These are phyloP conservation scores for Nemania sp. DNA, from an alignment of 2,329 filamentous ascomycete genomes.

Conservation along the genomic window DNA sequence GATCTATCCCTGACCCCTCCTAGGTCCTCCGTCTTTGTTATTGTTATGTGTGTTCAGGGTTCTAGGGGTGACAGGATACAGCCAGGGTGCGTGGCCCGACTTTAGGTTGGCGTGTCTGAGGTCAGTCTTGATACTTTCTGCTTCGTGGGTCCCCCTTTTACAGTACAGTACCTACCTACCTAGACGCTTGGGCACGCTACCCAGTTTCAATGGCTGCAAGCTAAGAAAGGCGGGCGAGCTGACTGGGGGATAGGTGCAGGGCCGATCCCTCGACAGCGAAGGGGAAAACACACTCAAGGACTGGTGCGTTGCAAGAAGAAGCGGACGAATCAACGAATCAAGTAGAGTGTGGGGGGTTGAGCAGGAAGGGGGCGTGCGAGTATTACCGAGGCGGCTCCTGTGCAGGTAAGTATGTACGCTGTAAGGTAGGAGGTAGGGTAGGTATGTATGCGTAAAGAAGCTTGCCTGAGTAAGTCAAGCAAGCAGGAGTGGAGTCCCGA, in stretches of 20 bases:
- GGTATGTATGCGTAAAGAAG: background rate
- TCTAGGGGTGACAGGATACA: slow-evolving; percentile 39
- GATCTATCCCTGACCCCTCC: slow-evolving; percentile 44
- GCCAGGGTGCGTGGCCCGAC: slow-evolving; percentile 47
- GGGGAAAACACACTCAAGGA: slow-evolving; percentile 46
- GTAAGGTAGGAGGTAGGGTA: too few species aligned
- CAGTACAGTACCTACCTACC: background rate
- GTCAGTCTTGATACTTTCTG: slow-evolving; percentile 45
- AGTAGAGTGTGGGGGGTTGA: slow-evolving; percentile 39
- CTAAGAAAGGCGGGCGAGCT: slow-evolving; percentile 46
- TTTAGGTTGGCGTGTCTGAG: slow-evolving; percentile 48
- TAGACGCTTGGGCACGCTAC: slow-evolving; percentile 36
- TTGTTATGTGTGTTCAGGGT: slow-evolving; percentile 42
- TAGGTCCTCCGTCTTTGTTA: slow-evolving; percentile 18
- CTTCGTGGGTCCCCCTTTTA: slow-evolving; percentile 41
- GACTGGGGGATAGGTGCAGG: slow-evolving; percentile 48
- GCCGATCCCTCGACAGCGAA: slow-evolving; percentile 49
- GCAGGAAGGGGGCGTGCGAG: slow-evolving; percentile 43
- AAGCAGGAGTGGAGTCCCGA: slow-evolving; percentile 17
- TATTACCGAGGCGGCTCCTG: slow-evolving; percentile 48
- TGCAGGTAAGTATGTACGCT: background rate
- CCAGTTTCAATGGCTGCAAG: slow-evolving; percentile 45
- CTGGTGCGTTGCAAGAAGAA: slow-evolving; percentile 43
- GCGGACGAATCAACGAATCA: slow-evolving; percentile 51
- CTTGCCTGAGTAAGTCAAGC: slow-evolving; percentile 31